Conservation (phyloP, 2,329 filamentous ascomycete species). For the Pezicula neosporulosa region DNA sequence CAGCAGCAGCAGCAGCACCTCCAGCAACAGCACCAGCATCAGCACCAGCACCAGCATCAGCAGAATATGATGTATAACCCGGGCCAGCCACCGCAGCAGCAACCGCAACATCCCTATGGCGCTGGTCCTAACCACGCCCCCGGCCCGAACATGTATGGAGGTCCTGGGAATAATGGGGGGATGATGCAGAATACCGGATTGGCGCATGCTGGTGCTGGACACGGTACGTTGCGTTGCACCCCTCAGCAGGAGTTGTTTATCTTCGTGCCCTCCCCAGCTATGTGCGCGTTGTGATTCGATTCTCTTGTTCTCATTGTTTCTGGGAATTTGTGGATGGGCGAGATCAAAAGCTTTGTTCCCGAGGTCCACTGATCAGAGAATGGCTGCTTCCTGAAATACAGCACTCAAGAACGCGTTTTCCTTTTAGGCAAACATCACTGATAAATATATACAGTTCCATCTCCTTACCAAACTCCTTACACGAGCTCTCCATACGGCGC, state of each 20-base stretch:
- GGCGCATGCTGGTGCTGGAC: slow-evolving; percentile 26
- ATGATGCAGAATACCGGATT: slow-evolving; percentile 53
- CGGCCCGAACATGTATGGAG: slow-evolving; percentile 1
- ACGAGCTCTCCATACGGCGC: slow-evolving; percentile 52
- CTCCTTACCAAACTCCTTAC: slow-evolving; percentile 54
- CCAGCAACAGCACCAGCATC: slow-evolving; percentile 17
- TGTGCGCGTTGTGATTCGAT: neutral
- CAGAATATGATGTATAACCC: slow-evolving; percentile 56
- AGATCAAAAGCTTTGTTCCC: neutral
- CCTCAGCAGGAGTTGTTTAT: neutral
- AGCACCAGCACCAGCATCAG: slow-evolving; percentile 22
- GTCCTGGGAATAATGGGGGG: slow-evolving; percentile 31
- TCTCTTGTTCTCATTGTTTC: neutral
- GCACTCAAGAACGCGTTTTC: slow-evolving; percentile 9
- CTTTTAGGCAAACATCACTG: slow-evolving; percentile 21
- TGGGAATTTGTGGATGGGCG: neutral
- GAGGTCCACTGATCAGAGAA: slow-evolving; percentile 8
- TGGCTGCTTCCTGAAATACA: slow-evolving; percentile 12
- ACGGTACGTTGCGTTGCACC: slow-evolving; percentile 25
- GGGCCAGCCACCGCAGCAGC: slow-evolving; percentile 17
- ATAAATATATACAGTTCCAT: slow-evolving; percentile 39
- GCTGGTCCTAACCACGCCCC: slow-evolving; percentile 10
- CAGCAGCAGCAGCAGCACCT: slow-evolving; percentile 19
- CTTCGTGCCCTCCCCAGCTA: neutral
- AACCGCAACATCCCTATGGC: slow-evolving; percentile 21